Conservation (phyloP, 169 alveolate genomes). For the Cryptosporidium parvum region DNA sequence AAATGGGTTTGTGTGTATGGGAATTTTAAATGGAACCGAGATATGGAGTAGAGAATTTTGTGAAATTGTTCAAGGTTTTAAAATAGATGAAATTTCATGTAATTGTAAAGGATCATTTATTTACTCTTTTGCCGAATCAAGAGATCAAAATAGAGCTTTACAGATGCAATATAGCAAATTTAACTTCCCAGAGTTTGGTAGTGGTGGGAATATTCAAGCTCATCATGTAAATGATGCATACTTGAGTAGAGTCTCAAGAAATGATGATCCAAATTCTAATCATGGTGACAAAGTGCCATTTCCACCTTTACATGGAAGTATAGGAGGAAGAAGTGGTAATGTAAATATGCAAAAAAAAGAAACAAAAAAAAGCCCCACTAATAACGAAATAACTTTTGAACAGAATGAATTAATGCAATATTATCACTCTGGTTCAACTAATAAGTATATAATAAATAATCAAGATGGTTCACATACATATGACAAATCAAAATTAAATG, state of each 20-base stretch:
- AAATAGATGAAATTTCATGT: constrained; percentile 6
- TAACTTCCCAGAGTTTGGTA: constrained; percentile 22
- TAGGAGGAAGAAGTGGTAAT: constrained; percentile 21
- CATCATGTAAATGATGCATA: constrained; percentile 16
- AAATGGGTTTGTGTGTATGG: constrained; percentile 48
- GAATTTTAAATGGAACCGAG: constrained; percentile 51
- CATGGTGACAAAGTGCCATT: constrained; percentile 48
- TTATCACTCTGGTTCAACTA: constrained; percentile 2
- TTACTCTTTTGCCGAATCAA: constrained; percentile 14
- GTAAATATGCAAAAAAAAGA: background rate
- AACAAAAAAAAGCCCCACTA: background rate
- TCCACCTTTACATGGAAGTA: constrained; percentile 35
- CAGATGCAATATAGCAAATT: constrained; percentile 6
- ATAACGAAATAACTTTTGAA: background rate
- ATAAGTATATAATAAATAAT: constrained; percentile 5
- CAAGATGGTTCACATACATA: background rate
- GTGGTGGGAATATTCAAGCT: background rate
- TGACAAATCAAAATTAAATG: background rate
- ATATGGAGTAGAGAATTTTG: constrained; percentile 68
- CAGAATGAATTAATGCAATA: constrained; percentile 20
- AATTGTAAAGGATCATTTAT: constrained; percentile 55
- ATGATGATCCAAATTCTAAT: constrained; percentile 14
- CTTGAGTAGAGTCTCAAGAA: constrained; percentile 36
- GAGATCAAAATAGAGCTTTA: constrained; percentile 11
- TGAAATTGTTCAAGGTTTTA: background rate